Percentiles rank a stretch among this genome's conserved stretches.
These are phyloP conservation scores for Phytophthora cryptogea DNA, from an alignment of 352 stramenopile genomes.

Conservation along the genomic window DNA sequence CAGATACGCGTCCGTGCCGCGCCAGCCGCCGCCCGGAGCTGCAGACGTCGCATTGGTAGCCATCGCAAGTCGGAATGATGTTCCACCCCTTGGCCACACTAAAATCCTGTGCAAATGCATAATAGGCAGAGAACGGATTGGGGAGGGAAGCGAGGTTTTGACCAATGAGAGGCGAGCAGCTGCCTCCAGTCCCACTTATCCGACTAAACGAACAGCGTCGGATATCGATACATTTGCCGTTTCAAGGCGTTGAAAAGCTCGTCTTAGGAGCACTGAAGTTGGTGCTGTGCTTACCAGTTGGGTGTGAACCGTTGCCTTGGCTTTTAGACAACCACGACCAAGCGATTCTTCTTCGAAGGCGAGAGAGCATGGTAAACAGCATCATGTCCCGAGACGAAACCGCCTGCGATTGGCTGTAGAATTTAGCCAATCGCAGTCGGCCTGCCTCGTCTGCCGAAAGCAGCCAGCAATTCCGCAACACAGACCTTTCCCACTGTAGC, in stretches of 20 bases:
- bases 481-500: neutral
- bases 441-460: constrained; percentile 15
- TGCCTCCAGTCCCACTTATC: neutral
- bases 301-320: neutral
- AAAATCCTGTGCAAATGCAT: neutral
- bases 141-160: neutral
- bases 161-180: neutral
- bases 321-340: neutral
- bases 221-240: constrained; percentile 1
- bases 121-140: neutral
- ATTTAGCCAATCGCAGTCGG: constrained; percentile 9
- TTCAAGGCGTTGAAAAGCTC: no score
- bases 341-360: neutral
- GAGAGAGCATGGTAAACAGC: constrained; percentile 3
- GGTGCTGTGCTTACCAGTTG: neutral
- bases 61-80: constrained; percentile 16
- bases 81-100: neutral
- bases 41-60: constrained; percentile 5
- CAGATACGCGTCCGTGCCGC: constrained; percentile 47
- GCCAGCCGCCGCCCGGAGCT: constrained; percentile 25
- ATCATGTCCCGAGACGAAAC: constrained; percentile 8
- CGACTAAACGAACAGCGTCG: constrained; percentile 3
- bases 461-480: constrained; percentile 25
- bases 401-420: constrained; percentile 20
- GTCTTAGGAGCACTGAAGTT: no score